phyloP scores from a whole-genome alignment of 768 basidiomycete genomes.

The Neoboletus brunneissimus region DNA sequence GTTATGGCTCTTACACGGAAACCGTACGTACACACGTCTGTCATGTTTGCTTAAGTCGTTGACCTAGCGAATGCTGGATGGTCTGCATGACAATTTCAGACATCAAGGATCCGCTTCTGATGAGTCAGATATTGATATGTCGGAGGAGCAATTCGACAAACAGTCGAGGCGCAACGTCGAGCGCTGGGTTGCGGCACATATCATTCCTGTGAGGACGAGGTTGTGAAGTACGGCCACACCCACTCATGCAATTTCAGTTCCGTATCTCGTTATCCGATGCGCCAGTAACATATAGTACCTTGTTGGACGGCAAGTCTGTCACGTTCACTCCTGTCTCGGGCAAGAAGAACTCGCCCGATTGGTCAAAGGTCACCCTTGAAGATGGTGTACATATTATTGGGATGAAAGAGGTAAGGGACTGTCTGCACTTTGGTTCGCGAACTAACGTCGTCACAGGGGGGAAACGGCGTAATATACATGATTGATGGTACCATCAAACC shows the following conservation, averaged over 20 bases:
- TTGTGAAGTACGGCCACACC: background rate
- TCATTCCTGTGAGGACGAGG: slow-evolving; percentile 62
- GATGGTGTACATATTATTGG: slow-evolving; percentile 52
- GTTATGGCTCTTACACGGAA: slow-evolving; percentile 78
- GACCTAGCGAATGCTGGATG: background rate
- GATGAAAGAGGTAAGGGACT: slow-evolving; percentile 55
- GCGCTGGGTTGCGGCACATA: slow-evolving; percentile 78
- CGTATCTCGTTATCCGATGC: slow-evolving; percentile 43
- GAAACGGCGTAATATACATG: slow-evolving; percentile 43
- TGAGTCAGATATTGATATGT: slow-evolving; percentile 50
- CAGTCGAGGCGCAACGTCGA: slow-evolving; percentile 64
- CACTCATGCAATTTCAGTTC: slow-evolving; percentile 27
- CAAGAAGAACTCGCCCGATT: slow-evolving; percentile 43
- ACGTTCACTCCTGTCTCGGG: slow-evolving; percentile 43
- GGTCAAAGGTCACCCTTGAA: slow-evolving; percentile 59
- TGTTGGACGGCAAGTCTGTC: slow-evolving; percentile 57
- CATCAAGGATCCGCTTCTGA: slow-evolving; percentile 51
- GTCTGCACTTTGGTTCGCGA: background rate
- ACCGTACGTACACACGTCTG: slow-evolving; percentile 70
- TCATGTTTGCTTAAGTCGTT: background rate
- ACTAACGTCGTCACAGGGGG: slow-evolving; percentile 30
- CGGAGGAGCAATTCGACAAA: slow-evolving; percentile 65
- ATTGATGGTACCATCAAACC: slow-evolving; percentile 39
- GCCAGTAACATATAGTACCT: slow-evolving; percentile 49
- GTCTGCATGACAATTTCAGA: slow-evolving; percentile 34